Conservation (phyloP, 805 yeast species). For the Huiozyma naganishii region DNA sequence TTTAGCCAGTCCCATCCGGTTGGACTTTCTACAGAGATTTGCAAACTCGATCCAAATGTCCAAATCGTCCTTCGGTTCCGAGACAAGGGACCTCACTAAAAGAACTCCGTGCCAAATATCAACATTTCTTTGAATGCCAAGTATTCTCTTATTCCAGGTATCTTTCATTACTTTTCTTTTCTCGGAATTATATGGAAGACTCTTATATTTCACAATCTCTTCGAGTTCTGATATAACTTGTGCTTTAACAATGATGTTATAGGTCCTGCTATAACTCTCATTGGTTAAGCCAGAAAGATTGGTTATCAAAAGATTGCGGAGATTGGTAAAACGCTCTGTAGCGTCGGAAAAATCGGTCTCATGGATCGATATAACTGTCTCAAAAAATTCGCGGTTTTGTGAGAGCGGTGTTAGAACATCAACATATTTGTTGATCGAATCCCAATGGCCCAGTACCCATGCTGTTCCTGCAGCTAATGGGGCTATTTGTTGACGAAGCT, state of each 20-base stretch:
- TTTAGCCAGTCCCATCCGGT: conserved; percentile 84
- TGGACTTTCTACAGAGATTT: conserved; percentile 87
- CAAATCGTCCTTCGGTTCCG: conserved; percentile 92
- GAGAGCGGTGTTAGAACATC: conserved; percentile 83
- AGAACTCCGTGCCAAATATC: conserved; percentile 98
- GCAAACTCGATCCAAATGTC: conserved; percentile 98
- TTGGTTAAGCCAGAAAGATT: conserved; percentile 91
- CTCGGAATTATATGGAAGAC: conserved; percentile 73
- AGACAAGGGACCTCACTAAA: conserved; percentile 84
- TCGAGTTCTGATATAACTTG: conserved; percentile 96
- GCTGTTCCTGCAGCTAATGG: conserved; percentile 98
- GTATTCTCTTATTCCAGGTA: conserved; percentile 87
- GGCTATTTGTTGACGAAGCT: conserved; percentile 73
- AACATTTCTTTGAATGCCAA: conserved; percentile 93
- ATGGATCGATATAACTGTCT: conserved; percentile 79
- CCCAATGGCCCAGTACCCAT: conserved; percentile 98
- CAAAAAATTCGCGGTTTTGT: conserved; percentile 91
- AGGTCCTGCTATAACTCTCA: conserved; percentile 93
- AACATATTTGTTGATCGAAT: conserved; percentile 83
- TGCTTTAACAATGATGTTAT: conserved; percentile 90
- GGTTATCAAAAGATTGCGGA: conserved; percentile 82
- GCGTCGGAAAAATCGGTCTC: conserved; percentile 80
- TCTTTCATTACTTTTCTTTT: conserved; percentile 68
- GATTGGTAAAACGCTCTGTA: conserved; percentile 61
- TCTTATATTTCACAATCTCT: conserved; percentile 84